Evolutionary conservation across 1,284 basidiomycete genomes (phyloP), one percentile per base, ranked within the genome.

Genomic region (Cryptococcus wingfieldii): DNA sequence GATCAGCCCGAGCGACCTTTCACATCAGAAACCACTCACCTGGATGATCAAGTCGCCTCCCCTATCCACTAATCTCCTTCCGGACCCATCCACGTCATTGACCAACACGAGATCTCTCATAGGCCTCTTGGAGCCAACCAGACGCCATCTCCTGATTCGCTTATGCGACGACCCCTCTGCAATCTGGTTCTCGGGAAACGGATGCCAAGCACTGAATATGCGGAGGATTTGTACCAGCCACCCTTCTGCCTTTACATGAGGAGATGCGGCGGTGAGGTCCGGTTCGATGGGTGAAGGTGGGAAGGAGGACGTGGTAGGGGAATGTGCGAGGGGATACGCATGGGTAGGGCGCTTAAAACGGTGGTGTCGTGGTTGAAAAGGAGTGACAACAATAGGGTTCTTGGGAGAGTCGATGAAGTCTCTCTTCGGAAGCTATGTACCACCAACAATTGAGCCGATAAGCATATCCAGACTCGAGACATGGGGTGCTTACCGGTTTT

Each of bases 41-140:
- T 59, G 47, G 25, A 59, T 56, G 38, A 56, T 28, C 16, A 58
- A 46, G 3, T 50, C 47, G 23, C 37, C 46, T 12, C 56, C 56
- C 38, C 56, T 39, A 19, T 43, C 58, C 3, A 54, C 27, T n/a
- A 58, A 47, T 23, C 42, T 58, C 23, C 60, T 42, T 10, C 60
- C 56, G 13, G 55, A 27, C 38, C 31, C 31, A 34, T 34, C 31
- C 1, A 47, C 31, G 55, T 58, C 53, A 8, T 38, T 16, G 5
- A 44, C 50, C 6, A 57, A 27, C 13, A 50, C 45, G 28, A 44
- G 25, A 25, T 43, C n/a, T 34, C 46, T 46, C 28, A 27, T 37
- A 34, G 42, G 18, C 42, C 42, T 18, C 9, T 44, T 44, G 12
- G 42, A 34, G 31, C 10, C 31, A 34, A 34, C 3, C 31, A 34